Base-by-base conservation (phyloP, 73 alveolate species). In the Tetrahymena malaccensis region DNA sequence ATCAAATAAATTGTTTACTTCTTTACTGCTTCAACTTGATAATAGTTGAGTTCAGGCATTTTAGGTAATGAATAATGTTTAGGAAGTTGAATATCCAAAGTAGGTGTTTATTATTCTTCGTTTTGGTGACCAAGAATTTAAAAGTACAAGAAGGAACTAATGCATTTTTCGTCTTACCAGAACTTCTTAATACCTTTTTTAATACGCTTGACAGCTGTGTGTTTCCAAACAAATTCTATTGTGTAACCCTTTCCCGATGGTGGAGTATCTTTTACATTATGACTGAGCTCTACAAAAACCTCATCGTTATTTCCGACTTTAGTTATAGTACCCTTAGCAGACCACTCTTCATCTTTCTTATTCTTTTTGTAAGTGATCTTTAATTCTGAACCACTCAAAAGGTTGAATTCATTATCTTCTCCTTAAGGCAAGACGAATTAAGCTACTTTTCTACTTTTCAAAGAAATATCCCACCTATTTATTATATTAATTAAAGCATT, bases 121-220 rank as follows among this genome's bases (percentile, higher is more conserved):
- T 97, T 97, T 93, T 97, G 94, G 94, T 98, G 98, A 33, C 99
- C 99, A 84, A 99, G 98, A 40, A 99, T 96, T 96, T 97, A 97
- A 56, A 98, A 96, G 97, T 98, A 98, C 15, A 99, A 96, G 96
- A 97, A 99, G 84, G 96, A 96, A 16, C 99, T 96, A 15, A 98
- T 98, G 16, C 99, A 98, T 40, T 85, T 85, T 93, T 98, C 98
- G 95, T 98, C 98, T 57, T 96, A 97, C 93, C 97, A 98, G 96
- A 99, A 98, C 19, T 98, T 96, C 55, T 98, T 97, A 31, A 99
- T 96, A 13, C 99, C 99, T 84, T 94, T 98, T 83, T 96, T 89
- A 99, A 99, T 99, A 96, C 99, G 98, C 96, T 99, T 99, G 94
- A 99, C 99, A 21, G 99, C 98, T 31, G 99, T 99, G 13, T 99